Evolutionary conservation across 371 early-diverging fungal species (phyloP).

Genomic region (Saksenaea oblongispora): DNA sequence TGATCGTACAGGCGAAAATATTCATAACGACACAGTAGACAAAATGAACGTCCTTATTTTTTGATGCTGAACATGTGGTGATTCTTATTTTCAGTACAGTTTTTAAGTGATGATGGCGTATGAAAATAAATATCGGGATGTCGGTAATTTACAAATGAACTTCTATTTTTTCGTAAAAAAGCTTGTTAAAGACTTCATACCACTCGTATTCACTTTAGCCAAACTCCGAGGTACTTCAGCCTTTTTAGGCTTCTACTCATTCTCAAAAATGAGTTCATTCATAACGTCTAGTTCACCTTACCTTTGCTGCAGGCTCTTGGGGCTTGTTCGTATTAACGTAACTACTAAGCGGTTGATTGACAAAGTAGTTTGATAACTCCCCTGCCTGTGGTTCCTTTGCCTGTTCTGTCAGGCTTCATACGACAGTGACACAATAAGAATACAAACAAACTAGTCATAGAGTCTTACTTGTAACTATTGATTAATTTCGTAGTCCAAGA

Average conservation of each 20-base stretch:
- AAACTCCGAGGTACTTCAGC: constrained; percentile 20
- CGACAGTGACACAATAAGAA: neutral
- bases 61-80: neutral
- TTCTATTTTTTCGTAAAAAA: constrained; percentile 20
- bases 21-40: no score
- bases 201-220: constrained; percentile 26
- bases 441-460: neutral
- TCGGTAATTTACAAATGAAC: neutral
- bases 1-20: no score
- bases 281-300: neutral
- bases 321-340: neutral
- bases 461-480: neutral
- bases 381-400: neutral
- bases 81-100: neutral
- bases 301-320: constrained; percentile 11
- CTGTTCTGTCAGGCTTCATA: neutral
- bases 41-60: no score
- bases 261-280: neutral
- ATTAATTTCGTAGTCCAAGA: neutral
- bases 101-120: constrained; percentile 4
- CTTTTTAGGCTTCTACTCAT: constrained; percentile 13
- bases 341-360: neutral
- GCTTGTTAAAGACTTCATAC: constrained; percentile 26
- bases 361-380: neutral
- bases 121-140: neutral